Base-by-base conservation (phyloP, 2,329 filamentous ascomycete species). In the Lachnellula willkommii region DNA sequence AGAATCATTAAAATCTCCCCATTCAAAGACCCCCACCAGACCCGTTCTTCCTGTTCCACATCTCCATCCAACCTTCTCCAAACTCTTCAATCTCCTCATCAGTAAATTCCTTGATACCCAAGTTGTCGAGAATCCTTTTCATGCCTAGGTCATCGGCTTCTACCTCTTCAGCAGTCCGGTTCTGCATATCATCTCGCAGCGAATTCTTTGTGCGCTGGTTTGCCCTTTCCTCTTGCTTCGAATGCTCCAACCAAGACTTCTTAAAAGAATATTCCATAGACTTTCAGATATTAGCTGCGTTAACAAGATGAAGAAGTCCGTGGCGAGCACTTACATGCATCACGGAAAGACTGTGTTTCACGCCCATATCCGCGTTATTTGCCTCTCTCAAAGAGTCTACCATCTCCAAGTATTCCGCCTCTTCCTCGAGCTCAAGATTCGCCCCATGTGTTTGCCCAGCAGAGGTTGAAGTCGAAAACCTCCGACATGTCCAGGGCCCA, bases 401-500 rank as follows among this genome's bases (percentile, higher is more conserved):
- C 37, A 49, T 54, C 4, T 37, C n/a, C 46, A 20, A 35, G 37
- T 54, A 54, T 24, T 50, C 46, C n/a, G 14, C 22, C 37, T 51
- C 32, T 9, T 43, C 24, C 17, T n/a, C n/a, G 17, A 39, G 5
- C 37, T 47, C 45, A 40, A 9, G 37, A n/a, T 32, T 49, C 26
- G 12, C 15, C n/a, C 11, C 36, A 14, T 15, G 22, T 48, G 17
- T 36, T 32, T 22, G 2, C 3, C 9, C n/a, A 36, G 2, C 14
- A 11, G 15, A 15, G 8, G 2, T 14, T 32, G 45, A 15, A 15
- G 45, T 47, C 14, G 14, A 26, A 5, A 28, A 47, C n/a, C n/a
- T 47, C 14, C 48, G 47, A 35, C 49, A 60, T 12, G 51, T 37
- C 55, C 54, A 60, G 5, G 57, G 57, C 6, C 57, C 55, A 17